phyloP scores from a whole-genome alignment of 2,329 filamentous ascomycete genomes.

The Ophiostoma himal-ulmi region DNA sequence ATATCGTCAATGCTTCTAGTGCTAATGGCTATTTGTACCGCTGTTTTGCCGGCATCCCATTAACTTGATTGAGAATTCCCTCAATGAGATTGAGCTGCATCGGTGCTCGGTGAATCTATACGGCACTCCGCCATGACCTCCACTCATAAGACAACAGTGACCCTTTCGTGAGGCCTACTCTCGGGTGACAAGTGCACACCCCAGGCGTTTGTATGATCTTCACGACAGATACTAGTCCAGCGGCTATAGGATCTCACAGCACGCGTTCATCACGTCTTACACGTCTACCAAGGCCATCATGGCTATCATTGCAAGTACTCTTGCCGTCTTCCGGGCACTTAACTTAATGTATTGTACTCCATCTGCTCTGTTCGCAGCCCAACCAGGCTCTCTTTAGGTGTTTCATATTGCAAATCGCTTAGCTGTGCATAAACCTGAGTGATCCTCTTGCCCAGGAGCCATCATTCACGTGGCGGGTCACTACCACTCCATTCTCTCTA shows the following conservation, averaged over 20 bases:
- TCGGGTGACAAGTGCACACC: not conserved
- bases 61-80: not conserved
- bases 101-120: not conserved
- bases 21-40: not conserved
- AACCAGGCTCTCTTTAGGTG: not conserved
- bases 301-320: not conserved
- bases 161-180: not conserved
- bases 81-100: not conserved
- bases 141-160: not conserved
- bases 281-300: not conserved
- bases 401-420: slow-evolving; percentile 4
- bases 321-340: not conserved
- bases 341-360: not conserved
- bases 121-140: not conserved
- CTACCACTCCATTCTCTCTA: not conserved
- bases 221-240: not conserved
- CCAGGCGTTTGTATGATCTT: not conserved
- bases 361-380: not conserved
- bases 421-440: slow-evolving; percentile 1
- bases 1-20: not conserved
- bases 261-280: not conserved
- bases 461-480: not conserved
- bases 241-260: not conserved
- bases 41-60: not conserved
- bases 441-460: not conserved